phyloP scores from a whole-genome alignment of 78 protist species.

The Dictyostelium purpureum region DNA sequence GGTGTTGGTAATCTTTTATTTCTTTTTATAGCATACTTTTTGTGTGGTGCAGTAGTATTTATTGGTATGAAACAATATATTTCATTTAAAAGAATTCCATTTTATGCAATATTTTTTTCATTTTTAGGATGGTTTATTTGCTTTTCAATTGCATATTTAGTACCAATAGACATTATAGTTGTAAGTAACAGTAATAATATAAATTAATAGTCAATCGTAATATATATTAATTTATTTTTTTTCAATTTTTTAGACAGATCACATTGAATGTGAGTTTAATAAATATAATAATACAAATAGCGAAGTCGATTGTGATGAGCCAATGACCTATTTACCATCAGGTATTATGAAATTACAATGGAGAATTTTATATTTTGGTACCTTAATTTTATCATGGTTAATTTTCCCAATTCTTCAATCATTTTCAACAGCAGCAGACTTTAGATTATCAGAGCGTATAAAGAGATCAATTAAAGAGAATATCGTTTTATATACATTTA shows the following conservation, averaged over 20 bases:
- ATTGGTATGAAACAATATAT: conserved; percentile 54
- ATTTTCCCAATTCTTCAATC: conserved; percentile 60
- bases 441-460: conserved; percentile 44
- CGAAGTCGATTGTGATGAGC: conserved; percentile 8
- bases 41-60: conserved; percentile 27
- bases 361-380: conserved; percentile 61
- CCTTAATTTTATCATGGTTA: conserved; percentile 55
- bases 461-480: conserved; percentile 54
- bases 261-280: conserved; percentile 12
- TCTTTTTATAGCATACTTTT: not conserved
- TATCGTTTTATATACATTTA: conserved; percentile 26
- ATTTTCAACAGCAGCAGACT: conserved; percentile 48
- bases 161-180: conserved; percentile 62
- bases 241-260: conserved; percentile 14
- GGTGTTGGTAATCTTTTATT: not conserved
- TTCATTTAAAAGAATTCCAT: conserved; percentile 47
- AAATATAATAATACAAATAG: not conserved
- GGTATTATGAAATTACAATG: conserved; percentile 25
- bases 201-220: not conserved
- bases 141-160: conserved; percentile 59
- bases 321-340: conserved; percentile 55
- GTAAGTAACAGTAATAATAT: conserved; percentile 5
- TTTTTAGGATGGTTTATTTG: conserved; percentile 79
- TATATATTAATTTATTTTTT: not conserved
- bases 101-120: conserved; percentile 28